Evolutionary conservation across 331 rosid genomes (phyloP), one percentile per base, ranked within the genome.

Genomic region (Dryas integrifolia): DNA sequence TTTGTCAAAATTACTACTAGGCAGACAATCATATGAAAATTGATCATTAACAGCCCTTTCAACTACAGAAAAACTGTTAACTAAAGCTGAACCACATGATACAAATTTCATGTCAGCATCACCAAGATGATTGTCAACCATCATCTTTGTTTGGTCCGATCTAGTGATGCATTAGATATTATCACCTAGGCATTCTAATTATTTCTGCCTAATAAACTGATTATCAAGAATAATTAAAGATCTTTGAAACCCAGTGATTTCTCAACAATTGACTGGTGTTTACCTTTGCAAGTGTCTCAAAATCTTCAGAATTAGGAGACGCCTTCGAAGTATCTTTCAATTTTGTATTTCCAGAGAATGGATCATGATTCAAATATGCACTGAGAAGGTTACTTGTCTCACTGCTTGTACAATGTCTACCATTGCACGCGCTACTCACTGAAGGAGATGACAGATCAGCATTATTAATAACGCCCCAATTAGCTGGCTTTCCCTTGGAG

Each of bases 381-480:
- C 47, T 51, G 30, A 47, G 45, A 16, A 78, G 16, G 44, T 71
- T 43, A 61, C 60, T 67, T 6, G 47, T 70, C 79, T 75, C 73
- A 40, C 44, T 75, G 67, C 62, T 63, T 41, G 65, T 55, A n/a
- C n/a, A 21, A 58, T 63, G 44, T 61, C 53, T 9, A 49, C 73
- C 24, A 4, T 63, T 65, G 67, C 58, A 56, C 45, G 21, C 40
- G 11, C 58, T 51, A 58, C 59, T 74, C 48, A 48, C 41, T 6
- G 66, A 79, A 79, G 51, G 66, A 59, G 76, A 72, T 64, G 62
- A 71, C 13, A 51, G 30, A 58, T 49, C 9, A 15, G 16, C 58
- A 38, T 67, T 69, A 52, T 41, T 35, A 18, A 47, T 41, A 58
- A 72, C 58, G 62, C 56, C 41, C 24, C 35, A 30, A 30, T 30